Evolutionary conservation across 1,284 basidiomycete species (phyloP).

Genomic region (Rhodotorula sp.): DNA sequence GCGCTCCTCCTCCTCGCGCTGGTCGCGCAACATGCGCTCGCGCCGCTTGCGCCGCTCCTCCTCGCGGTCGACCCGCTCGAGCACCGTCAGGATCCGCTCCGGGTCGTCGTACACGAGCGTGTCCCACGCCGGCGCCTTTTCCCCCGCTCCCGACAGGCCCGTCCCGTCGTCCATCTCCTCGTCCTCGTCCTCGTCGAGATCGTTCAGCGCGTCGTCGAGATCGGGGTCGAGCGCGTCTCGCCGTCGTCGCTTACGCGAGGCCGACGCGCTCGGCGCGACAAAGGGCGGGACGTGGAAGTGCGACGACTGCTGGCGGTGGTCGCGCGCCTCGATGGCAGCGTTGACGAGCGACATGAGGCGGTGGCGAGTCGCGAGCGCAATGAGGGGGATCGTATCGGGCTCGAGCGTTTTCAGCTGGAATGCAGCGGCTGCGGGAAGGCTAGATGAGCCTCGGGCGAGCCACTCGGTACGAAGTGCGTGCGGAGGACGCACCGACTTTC

Average conservation of each 20-base stretch:
- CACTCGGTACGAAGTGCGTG: not conserved
- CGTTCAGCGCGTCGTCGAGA: slow-evolving; percentile 15
- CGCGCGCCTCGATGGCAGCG: slow-evolving; percentile 68
- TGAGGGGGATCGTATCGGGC: slow-evolving; percentile 46
- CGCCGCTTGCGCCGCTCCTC: slow-evolving; percentile 71
- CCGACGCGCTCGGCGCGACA: not conserved
- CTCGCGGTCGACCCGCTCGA: slow-evolving; percentile 75
- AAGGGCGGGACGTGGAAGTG: slow-evolving; percentile 65
- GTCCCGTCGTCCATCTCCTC: slow-evolving; percentile 18
- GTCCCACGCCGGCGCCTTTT: slow-evolving; percentile 68
- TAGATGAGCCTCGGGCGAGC: not conserved
- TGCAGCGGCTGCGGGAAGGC: slow-evolving; percentile 37
- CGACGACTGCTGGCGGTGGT: slow-evolving; percentile 64
- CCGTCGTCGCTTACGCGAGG: slow-evolving; percentile 19
- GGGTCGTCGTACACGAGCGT: slow-evolving; percentile 70
- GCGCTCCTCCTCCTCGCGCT: slow-evolving; percentile 55
- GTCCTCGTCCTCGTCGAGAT: slow-evolving; percentile 14
- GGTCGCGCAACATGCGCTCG: slow-evolving; percentile 70
- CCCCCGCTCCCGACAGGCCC: not conserved
- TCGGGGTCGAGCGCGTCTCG: slow-evolving; percentile 47
- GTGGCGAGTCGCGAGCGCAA: slow-evolving; percentile 73
- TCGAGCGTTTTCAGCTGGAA: slow-evolving; percentile 47
- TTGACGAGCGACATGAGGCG: slow-evolving; percentile 71
- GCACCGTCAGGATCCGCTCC: slow-evolving; percentile 67
- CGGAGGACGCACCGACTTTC: slow-evolving; percentile 37